Conservation (phyloP, 805 yeast species). For the Ogataea naganishii region DNA sequence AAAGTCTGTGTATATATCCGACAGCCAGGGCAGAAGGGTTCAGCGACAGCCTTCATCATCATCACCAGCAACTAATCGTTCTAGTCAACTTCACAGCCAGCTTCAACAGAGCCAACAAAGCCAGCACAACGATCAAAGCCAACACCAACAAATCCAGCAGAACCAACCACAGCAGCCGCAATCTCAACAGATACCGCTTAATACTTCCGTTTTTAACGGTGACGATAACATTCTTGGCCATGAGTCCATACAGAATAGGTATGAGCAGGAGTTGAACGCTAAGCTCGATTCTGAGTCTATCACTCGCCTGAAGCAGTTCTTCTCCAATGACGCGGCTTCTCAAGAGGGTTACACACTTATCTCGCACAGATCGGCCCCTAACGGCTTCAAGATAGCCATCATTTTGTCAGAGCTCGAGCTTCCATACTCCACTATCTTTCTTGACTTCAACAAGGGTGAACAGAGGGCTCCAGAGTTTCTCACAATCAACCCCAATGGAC, state of each 20-base stretch:
- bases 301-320: constrained; percentile 61
- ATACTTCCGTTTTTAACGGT: constrained; percentile 4
- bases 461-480: constrained; percentile 92
- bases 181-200: constrained; percentile 4
- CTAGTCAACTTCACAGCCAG: constrained; percentile 3
- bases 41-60: neutral
- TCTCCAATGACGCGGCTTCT: constrained; percentile 56
- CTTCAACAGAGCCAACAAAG: constrained; percentile 11
- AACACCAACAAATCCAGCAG: constrained; percentile 4
- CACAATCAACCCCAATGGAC: constrained; percentile 89
- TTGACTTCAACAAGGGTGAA: constrained; percentile 84
- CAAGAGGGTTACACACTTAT: constrained; percentile 76
- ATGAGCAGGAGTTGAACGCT: constrained; percentile 36
- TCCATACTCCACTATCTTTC: constrained; percentile 69
- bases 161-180: constrained; percentile 14
- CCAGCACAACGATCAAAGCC: constrained; percentile 11
- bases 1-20: constrained; percentile 31
- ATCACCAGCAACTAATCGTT: constrained; percentile 2
- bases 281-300: constrained; percentile 34
- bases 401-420: constrained; percentile 76
- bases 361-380: constrained; percentile 83
- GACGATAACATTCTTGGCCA: constrained; percentile 13
- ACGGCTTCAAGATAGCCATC: constrained; percentile 93
- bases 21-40: constrained; percentile 8
- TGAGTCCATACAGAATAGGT: constrained; percentile 32